These are phyloP conservation scores for Calocera viscosa DNA, from an alignment of 768 basidiomycete genomes.

Conservation along the genomic window DNA sequence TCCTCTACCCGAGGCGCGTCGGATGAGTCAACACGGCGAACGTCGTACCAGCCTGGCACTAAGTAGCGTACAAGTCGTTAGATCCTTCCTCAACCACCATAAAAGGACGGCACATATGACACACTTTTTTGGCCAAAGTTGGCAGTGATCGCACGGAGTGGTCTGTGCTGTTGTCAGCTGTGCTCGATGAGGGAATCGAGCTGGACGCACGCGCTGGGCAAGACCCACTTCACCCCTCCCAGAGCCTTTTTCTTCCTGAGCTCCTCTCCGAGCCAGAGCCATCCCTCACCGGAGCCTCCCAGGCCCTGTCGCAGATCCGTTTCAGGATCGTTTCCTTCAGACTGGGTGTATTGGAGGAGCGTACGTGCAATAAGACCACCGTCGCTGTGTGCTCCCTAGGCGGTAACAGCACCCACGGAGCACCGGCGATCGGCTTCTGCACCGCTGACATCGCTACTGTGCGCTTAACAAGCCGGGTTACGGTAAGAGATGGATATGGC, in stretches of 20 bases:
- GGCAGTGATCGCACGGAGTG: neutral
- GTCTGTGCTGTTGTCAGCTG: neutral
- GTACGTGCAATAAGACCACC: neutral
- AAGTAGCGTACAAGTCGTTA: neutral
- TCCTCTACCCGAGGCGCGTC: neutral
- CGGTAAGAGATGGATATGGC: too few species aligned
- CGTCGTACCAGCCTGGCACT: constrained; percentile 8
- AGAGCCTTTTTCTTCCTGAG: neutral
- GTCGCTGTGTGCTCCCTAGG: neutral
- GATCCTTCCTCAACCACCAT: neutral
- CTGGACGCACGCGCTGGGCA: neutral
- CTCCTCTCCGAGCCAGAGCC: neutral
- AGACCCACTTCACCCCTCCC: neutral
- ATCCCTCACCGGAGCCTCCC: neutral
- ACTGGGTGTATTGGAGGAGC: neutral
- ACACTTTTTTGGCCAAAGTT: neutral
- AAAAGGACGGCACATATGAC: neutral
- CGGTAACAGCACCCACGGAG: neutral
- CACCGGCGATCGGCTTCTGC: too few species aligned
- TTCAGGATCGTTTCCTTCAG: neutral
- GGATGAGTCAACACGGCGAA: neutral
- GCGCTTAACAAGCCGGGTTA: too few species aligned
- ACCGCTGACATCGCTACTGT: too few species aligned
- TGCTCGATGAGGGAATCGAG: neutral
- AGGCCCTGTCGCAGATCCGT: neutral